Base-by-base conservation (phyloP, 306 rosid genomes). In the Trifolium subterraneum region DNA sequence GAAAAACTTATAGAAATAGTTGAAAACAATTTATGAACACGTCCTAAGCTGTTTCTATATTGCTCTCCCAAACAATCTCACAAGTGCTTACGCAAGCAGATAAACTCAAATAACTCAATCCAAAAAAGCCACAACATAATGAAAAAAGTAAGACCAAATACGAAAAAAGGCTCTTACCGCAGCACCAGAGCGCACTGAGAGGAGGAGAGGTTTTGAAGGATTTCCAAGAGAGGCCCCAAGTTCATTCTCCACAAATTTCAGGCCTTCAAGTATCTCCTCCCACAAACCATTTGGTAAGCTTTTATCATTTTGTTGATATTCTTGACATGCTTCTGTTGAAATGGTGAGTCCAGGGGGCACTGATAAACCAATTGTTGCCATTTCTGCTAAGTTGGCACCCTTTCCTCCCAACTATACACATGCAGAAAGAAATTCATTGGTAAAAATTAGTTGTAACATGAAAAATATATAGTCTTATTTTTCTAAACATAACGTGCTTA, bases 361-460 rank as follows among this genome's bases (percentile, higher is more conserved):
- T 0, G 93, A 92, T 44, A 94, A 83, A 13, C 97, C 97, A 29
- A 94, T 91, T 82, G 85, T 90, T 42, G 99, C 93, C 99, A 94
- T 94, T 84, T 94, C 99, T 71, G 97, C 99, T 27, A 94, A 86
- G 85, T 94, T 94, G 15, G 99, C 97, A 8, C 99, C 99, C 77
- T 94, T 94, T 76, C 99, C 99, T 81, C 99, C 99, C 78, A 94
- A 81, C 99, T 94, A 62, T 35, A 35, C 48, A 74, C 69, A 50
- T 29, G 23, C 61, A 82, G 2, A 52, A 52, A 52, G 7, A 20
- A 52, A 19, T 52, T 19, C 59, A 8, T 3, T 16, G 12, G 23
- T 19, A 19, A 52, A 19, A 19, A 52, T 52, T 52, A 52, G 27
- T 52, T 50, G 1, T 6, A 50, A 7, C 56, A 16, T 50, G 23